Percentiles rank a stretch among this genome's conserved stretches.
phyloP scores from a whole-genome alignment of 352 stramenopile species.

The Phytophthora tentaculata region DNA sequence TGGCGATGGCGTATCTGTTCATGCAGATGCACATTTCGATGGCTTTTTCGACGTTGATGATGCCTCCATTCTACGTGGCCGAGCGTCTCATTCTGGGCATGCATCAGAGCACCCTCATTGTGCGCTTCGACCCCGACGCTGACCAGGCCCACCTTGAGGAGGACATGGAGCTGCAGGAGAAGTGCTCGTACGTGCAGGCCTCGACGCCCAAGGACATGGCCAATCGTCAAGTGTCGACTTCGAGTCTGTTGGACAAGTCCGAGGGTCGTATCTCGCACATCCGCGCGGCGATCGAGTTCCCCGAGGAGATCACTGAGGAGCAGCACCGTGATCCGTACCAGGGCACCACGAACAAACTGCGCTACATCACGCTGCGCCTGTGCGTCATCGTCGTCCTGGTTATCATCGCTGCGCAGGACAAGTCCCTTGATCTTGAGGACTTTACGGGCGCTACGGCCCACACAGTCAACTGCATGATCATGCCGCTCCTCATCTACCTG shows the following conservation, averaged over 20 bases:
- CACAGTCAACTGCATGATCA: slow-evolving; percentile 37
- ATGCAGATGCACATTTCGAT: slow-evolving; percentile 37
- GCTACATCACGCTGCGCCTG: slow-evolving; percentile 48
- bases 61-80: slow-evolving; percentile 34
- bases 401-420: slow-evolving; percentile 47
- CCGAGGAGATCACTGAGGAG: slow-evolving; percentile 38
- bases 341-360: slow-evolving; percentile 41
- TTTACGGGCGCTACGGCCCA: slow-evolving; percentile 32
- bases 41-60: slow-evolving; percentile 27
- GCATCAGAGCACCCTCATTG: slow-evolving; percentile 26
- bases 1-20: slow-evolving; percentile 33
- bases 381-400: slow-evolving; percentile 48
- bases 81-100: slow-evolving; percentile 34
- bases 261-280: slow-evolving; percentile 30
- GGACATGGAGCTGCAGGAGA: slow-evolving; percentile 32
- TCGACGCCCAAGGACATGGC: slow-evolving; percentile 29
- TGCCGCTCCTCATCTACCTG: slow-evolving; percentile 34
- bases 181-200: slow-evolving; percentile 30
- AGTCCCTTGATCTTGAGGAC: slow-evolving; percentile 52
- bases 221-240: slow-evolving; percentile 22
- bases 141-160: slow-evolving; percentile 18
- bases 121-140: slow-evolving; percentile 26
- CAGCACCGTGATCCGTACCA: slow-evolving; percentile 45
- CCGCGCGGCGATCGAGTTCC: slow-evolving; percentile 19
- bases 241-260: slow-evolving; percentile 28